Evolutionary conservation across 345 rosid species (phyloP), one percentile per base, ranked within the genome.

Genomic region (Moringa oleifera): DNA sequence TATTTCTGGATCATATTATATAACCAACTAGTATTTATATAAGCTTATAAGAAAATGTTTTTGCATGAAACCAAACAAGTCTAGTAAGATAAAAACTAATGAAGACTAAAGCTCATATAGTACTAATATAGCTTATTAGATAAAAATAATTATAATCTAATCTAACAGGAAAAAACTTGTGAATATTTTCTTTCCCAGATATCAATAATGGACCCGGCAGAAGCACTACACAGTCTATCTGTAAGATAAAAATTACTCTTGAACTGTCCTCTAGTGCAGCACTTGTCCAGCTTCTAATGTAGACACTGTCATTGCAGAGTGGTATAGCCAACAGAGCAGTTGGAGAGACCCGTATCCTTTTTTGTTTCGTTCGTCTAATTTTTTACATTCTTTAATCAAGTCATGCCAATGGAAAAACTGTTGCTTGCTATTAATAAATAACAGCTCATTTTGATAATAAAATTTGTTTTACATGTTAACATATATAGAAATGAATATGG

Each of bases 341-440:
- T 66, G 98, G 93, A 59, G 98, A 92, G 81, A 89, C 96, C 57
- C 89, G 98, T 85, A 89, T 89, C 93, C 83, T 72, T 75, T 53
- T 51, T 19, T 20, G 21, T 51, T 51, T 51, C 11, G 1, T 51
- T 7, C 54, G 2, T 61, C 41, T 20, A 55, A 46, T 22, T 25
- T 33, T 11, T 53, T 57, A 9, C 33, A n/a, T 33, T 5, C 37
- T 33, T 5, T 11, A 33, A 11, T 33, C 11, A 4, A 33, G 37
- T 33, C 11, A 33, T 4, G 11, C 37, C n/a, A n/a, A 33, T 33
- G 11, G 37, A 33, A 33, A 33, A 33, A 11, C 37, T 11, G 11
- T 33, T 33, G 6, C 37, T 33, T 11, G 37, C 37, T 5, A 33
- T 11, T 33, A 33, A 33, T 33, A 33, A 33, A 33, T 4, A 11